These are phyloP conservation scores for Scedosporium apiospermum DNA, from an alignment of 2,329 filamentous ascomycete species.

Conservation along the genomic window DNA sequence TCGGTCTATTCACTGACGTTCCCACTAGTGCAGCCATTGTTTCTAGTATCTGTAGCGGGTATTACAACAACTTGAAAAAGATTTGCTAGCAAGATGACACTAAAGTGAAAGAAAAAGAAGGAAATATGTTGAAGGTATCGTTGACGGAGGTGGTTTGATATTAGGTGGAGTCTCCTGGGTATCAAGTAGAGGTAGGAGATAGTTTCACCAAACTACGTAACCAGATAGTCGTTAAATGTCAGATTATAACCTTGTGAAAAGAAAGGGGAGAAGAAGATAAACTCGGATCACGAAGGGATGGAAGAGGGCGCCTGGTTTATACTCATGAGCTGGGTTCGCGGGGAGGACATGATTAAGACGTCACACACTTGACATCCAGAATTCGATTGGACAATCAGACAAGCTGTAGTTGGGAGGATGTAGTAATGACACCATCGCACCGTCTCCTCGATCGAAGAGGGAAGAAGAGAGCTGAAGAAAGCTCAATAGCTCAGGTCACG, in stretches of 20 bases:
- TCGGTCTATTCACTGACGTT: constrained; percentile 58
- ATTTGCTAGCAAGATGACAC: neutral
- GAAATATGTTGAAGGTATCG: neutral
- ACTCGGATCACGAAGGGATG: neutral
- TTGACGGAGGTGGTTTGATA: neutral
- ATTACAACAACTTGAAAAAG: neutral
- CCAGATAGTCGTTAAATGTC: neutral
- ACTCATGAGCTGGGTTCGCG: neutral
- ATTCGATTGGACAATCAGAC: neutral
- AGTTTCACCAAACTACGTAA: neutral
- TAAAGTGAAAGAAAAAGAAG: neutral
- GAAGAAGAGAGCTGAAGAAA: neutral
- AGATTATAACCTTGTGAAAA: neutral
- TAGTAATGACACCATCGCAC: neutral
- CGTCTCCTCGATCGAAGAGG: neutral
- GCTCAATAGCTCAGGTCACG: neutral
- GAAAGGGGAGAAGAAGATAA: constrained; percentile 3
- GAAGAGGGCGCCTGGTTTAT: neutral
- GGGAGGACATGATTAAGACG: neutral
- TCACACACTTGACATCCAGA: neutral
- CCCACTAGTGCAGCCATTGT: constrained; percentile 2
- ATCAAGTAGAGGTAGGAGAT: constrained; percentile 2
- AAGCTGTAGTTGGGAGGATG: neutral
- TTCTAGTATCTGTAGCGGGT: neutral
- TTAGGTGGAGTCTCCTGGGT: neutral